Evolutionary conservation across 2,329 filamentous ascomycete species (phyloP).

Genomic region (Fusarium sp.): DNA sequence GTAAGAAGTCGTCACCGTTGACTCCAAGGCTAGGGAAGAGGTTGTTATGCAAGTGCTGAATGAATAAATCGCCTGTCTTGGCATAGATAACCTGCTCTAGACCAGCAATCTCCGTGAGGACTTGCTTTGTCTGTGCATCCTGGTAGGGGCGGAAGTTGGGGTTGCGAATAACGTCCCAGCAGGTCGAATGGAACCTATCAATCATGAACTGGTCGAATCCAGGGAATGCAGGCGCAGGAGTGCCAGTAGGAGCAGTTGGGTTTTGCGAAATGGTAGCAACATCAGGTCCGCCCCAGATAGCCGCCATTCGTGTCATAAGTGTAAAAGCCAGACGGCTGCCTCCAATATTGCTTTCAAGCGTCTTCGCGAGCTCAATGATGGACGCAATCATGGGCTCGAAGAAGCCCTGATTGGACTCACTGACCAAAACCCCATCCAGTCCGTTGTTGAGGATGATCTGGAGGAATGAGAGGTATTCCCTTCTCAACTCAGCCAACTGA

Average conservation of each 20-base stretch:
- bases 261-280: conserved; percentile 67
- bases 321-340: conserved; percentile 80
- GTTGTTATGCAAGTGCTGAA: conserved; percentile 71
- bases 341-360: conserved; percentile 71
- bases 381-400: conserved; percentile 90
- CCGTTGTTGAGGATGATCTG: conserved; percentile 91
- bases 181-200: conserved; percentile 85
- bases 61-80: conserved; percentile 87
- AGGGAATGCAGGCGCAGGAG: conserved; percentile 72
- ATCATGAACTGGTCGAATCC: conserved; percentile 95
- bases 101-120: conserved; percentile 86
- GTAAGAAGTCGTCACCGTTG: conserved; percentile 69
- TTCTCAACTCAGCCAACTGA: conserved; percentile 87
- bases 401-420: conserved; percentile 86
- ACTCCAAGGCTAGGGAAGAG: conserved; percentile 75
- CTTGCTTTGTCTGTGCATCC: conserved; percentile 89
- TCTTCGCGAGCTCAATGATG: conserved; percentile 84
- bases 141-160: conserved; percentile 79
- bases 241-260: conserved; percentile 60
- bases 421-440: conserved; percentile 87
- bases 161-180: conserved; percentile 88
- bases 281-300: conserved; percentile 91
- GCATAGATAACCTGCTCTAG: conserved; percentile 90
- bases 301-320: conserved; percentile 83
- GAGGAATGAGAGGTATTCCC: conserved; percentile 95